Base-by-base conservation (phyloP, 2,329 filamentous ascomycete species). In the Fonsecaea erecta region DNA sequence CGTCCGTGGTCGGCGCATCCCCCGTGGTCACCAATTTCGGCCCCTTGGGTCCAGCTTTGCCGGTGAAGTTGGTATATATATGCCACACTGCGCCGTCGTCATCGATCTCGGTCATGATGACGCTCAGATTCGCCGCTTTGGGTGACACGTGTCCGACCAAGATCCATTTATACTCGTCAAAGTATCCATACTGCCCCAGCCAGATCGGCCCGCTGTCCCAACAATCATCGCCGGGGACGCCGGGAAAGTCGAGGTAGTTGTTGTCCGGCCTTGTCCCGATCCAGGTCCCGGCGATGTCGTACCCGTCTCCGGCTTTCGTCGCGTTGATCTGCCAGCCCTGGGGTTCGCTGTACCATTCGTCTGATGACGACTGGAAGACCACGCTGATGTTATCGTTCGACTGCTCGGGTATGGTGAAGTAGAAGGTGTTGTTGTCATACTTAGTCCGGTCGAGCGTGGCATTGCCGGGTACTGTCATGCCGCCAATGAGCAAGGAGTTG, bases 361-460 rank as follows among this genome's bases (percentile, higher is more conserved):
- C 61, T 12, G 61, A 51, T 1, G 34, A 46, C 4, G 61, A 63
- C 30, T 63, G 61, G 43, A 63, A 28, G 21, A 9, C 16, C 21
- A 63, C 32, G 40, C 21, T 40, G 21, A 63, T 63, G 21, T 63
- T 43, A 26, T 26, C 61, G 43, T 48, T 48, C 14, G 26, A 30
- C 9, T 18, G 18, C n/a, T 43, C 35, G 5, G 61, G 61, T 2
- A 63, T 46, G 14, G 6, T 11, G 16, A 63, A 57, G 43, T 63
- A 63, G 21, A 37, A 63, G 2, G 61, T 40, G 52, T 63, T 63
- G 11, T 63, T 63, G 32, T 63, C 61, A 26, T 63, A 63, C 14
- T 32, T 14, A 24, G 28, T 24, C 8, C 61, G 61, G 16, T 48
- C 40, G 7, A 63, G 61, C 1, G 40, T 28, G 8, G 7, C 12